Evolutionary conservation across 2,329 filamentous ascomycete species (phyloP).

Genomic region (Botrytis sinoallii): DNA sequence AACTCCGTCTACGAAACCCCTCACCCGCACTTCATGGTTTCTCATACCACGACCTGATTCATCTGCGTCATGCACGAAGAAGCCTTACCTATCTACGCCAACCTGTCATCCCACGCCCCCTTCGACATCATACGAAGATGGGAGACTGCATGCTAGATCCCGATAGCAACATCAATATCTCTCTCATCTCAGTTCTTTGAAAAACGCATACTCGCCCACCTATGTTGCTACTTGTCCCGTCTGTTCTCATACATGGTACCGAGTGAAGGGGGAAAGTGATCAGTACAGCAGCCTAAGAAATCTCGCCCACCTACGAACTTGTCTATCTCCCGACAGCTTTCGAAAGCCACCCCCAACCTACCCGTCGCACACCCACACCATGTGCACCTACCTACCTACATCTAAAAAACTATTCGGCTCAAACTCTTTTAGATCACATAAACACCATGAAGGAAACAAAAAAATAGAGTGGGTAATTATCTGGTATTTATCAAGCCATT

Average conservation of each 20-base stretch:
- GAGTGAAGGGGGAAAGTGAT: not conserved
- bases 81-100: not conserved
- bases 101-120: not conserved
- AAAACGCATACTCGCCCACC: not conserved
- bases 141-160: not conserved
- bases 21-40: not conserved
- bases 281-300: not conserved
- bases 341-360: not conserved
- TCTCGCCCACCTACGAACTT: not conserved
- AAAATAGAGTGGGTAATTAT: conserved; percentile 40
- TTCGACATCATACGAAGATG: not conserved
- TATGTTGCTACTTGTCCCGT: not conserved
- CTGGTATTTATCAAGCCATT: conserved; percentile 34
- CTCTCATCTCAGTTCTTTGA: not conserved
- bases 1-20: not conserved
- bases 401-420: not conserved
- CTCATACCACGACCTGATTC: not conserved
- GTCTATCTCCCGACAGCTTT: not conserved
- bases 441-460: not conserved
- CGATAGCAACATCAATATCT: not conserved
- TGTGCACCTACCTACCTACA: not conserved
- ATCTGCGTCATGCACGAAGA: not conserved
- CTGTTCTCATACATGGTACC: not conserved
- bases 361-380: not conserved
- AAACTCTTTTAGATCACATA: not conserved